Conservation (phyloP, 208 protist species). For the Trypanosoma congolense region DNA sequence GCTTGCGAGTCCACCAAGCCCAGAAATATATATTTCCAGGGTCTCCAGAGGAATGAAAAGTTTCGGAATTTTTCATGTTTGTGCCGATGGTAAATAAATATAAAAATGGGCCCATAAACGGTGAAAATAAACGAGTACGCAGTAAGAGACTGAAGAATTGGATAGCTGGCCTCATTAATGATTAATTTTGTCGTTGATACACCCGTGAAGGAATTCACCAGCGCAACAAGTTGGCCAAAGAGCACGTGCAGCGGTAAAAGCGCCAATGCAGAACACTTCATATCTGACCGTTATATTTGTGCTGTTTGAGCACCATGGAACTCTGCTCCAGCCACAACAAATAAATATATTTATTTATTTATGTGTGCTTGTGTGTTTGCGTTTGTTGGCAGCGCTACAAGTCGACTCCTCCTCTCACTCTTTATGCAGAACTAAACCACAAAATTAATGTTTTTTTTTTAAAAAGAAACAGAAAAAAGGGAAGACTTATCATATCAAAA, state of each 20-base stretch:
- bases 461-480: too few relatives aligned
- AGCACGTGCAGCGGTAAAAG: conserved; percentile 44
- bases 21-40: conserved; percentile 87
- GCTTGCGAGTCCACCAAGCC: conserved; percentile 90
- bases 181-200: conserved; percentile 80
- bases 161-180: conserved; percentile 79
- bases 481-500: too few relatives aligned
- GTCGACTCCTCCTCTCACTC: too few relatives aligned
- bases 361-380: not conserved
- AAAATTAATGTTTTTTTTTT: too few relatives aligned
- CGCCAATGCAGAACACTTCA: conserved; percentile 16
- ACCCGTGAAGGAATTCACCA: conserved; percentile 84
- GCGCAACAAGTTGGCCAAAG: conserved; percentile 76
- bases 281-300: not conserved
- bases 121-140: conserved; percentile 68
- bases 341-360: conserved; percentile 5
- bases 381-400: too few relatives aligned
- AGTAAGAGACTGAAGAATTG: conserved; percentile 77
- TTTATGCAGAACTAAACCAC: too few relatives aligned
- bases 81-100: conserved; percentile 41
- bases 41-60: conserved; percentile 50
- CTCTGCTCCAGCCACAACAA: too few relatives aligned
- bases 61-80: conserved; percentile 34
- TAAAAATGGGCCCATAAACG: conserved; percentile 56
- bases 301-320: too few relatives aligned